Evolutionary conservation across 164 flowering plant genomes (phyloP).

Genomic region (Stephania japonica): DNA sequence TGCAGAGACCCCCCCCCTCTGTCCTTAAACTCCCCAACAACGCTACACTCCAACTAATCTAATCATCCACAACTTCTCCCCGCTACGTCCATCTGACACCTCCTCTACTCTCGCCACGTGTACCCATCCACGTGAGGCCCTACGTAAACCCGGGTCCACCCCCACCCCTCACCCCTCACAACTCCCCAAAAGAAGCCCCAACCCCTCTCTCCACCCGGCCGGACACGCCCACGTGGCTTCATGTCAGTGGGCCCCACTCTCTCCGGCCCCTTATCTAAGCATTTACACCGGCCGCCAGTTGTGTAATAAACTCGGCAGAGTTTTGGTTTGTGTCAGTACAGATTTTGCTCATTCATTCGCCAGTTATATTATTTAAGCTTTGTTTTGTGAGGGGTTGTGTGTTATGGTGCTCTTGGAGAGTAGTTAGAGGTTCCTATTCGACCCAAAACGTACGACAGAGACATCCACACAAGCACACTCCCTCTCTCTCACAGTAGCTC

Average conservation of each 20-base stretch:
- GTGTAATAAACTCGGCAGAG: constrained; percentile 18
- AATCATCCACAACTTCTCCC: not conserved
- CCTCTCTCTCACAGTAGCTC: not conserved
- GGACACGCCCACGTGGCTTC: constrained; percentile 25
- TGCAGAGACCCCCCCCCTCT: not conserved
- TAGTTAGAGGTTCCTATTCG: not conserved
- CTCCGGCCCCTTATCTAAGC: constrained; percentile 4
- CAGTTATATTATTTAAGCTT: not conserved
- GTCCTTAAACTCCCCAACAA: not conserved
- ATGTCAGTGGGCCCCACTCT: constrained; percentile 17
- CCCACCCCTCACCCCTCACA: not conserved
- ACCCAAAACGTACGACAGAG: constrained; percentile 6
- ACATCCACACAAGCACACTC: constrained; percentile 1
- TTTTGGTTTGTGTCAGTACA: constrained; percentile 9
- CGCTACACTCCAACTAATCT: not conserved
- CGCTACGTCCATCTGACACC: constrained; percentile 13
- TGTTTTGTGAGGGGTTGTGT: no score
- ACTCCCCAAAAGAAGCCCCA: not conserved
- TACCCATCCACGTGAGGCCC: constrained; percentile 9
- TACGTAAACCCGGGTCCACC: constrained; percentile 1
- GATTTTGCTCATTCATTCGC: not conserved
- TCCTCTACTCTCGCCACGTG: not conserved
- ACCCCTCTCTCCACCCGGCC: constrained; percentile 1
- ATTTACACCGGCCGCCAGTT: constrained; percentile 25
- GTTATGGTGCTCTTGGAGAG: not conserved